Base-by-base conservation (phyloP, 768 basidiomycete species). In the Pulveroboletus sp. region DNA sequence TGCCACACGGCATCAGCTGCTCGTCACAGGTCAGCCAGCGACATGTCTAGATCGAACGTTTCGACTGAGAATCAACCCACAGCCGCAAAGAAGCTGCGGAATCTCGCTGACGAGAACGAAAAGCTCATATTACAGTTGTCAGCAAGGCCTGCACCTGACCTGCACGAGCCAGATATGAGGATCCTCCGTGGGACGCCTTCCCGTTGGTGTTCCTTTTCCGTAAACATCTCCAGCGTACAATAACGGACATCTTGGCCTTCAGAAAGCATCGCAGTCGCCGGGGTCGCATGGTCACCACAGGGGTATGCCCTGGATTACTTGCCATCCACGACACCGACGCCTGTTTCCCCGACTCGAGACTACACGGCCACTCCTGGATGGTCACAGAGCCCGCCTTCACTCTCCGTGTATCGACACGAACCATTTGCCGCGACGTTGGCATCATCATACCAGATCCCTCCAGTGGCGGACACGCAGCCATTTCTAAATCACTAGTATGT, bases 1-100 rank as follows among this genome's bases (percentile, higher is more conserved):
- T 31, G 59, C 60, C 44, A 67, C 67, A n/a, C 55, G 67, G 18
- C 61, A 68, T 27, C 59, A 68, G 27, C 51, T 66, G 3, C 60
- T 66, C 18, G 18, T 56, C 18, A 57, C 60, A 41, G 64, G 64
- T 64, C 26, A 43, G 61, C 30, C 9, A 27, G 39, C 18, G 11
- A 41, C 11, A 6, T 14, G 24, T 6, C 5, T 9, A 6, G 2
- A 10, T 49, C 0, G 31, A 33, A 6, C 43, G 1, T 24, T 11
- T 32, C 15, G 17, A 11, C 49, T 61, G 35, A 62, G 8, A 26
- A 32, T 48, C n/a, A 5, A 9, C 17, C n/a, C 21, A 55, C 36
- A 45, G 73, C 80, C 40, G 77, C 78, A 1, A 79, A 75, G 72
- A 76, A 81, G 64, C 74, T 78, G 75, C 51, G 59, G 43, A 47